Evolutionary conservation across 2,329 filamentous ascomycete species (phyloP).

Genomic region (Aspergillus quadricinctus): DNA sequence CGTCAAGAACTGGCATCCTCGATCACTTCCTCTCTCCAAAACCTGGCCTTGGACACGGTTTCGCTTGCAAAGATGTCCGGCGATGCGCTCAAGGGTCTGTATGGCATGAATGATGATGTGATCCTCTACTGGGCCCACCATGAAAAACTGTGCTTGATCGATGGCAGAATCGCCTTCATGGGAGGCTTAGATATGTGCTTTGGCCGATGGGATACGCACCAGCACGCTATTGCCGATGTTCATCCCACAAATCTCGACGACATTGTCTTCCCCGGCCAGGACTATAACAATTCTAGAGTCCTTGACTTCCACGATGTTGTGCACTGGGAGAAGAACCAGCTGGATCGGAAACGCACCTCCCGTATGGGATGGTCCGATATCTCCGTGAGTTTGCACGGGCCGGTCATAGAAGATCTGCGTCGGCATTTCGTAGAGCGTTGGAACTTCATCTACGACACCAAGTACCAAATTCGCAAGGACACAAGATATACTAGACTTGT

Average conservation of each 20-base stretch:
- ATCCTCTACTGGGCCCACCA: constrained; percentile 92
- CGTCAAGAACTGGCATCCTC: constrained; percentile 61
- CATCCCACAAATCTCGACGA: constrained; percentile 72
- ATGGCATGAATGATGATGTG: constrained; percentile 74
- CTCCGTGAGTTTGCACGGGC: constrained; percentile 69
- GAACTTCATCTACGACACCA: constrained; percentile 85
- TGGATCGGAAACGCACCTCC: constrained; percentile 72
- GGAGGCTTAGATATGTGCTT: constrained; percentile 85
- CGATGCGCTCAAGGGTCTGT: constrained; percentile 72
- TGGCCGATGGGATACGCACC: constrained; percentile 82
- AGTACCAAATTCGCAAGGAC: constrained; percentile 62
- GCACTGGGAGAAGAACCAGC: constrained; percentile 80
- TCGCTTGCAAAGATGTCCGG: constrained; percentile 61
- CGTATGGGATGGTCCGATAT: constrained; percentile 94
- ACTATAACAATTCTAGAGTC: constrained; percentile 85
- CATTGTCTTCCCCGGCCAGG: constrained; percentile 82
- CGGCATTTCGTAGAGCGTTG: constrained; percentile 80
- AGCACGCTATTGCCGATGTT: constrained; percentile 78
- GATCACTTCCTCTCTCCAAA: constrained; percentile 53
- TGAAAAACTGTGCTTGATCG: constrained; percentile 81
- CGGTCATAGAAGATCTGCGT: constrained; percentile 68
- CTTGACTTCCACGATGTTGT: constrained; percentile 75
- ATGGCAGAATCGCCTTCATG: constrained; percentile 81
- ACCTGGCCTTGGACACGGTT: constrained; percentile 52
- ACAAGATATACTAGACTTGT: constrained; percentile 43